Base-by-base conservation (phyloP, 805 yeast genomes). In the Nakazawaea ernobii region DNA sequence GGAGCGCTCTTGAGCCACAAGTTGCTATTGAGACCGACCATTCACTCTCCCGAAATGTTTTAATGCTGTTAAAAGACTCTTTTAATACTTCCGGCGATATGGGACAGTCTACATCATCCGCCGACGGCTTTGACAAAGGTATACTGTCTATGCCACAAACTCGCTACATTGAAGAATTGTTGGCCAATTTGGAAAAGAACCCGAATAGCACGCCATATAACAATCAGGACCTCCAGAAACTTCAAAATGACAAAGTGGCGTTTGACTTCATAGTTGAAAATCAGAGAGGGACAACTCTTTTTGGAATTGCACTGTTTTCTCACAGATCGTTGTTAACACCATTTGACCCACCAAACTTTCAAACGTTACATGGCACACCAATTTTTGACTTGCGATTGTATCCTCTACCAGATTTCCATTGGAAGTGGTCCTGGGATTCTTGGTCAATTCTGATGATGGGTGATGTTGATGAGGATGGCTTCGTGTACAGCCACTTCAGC, bases 381-480 rank as follows among this genome's bases (percentile, higher is more conserved):
- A 55, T 77, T 49, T 42, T 52, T 43, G 49, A 55, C 33, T 39
- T 65, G 37, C 48, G 57, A 48, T 46, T 65, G 52, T 57, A 61
- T 48, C 79, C 81, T 0, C 61, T 77, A 20, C 82, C 84, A 1
- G 80, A 71, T 35, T 58, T 67, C 30, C 55, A 64, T 43, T 78
- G 83, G 84, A 49, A 54, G 43, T 78, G 84, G 84, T 55, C 65
- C 20, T 78, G 84, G 84, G 65, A 64, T n/a, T 57, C 56, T 37
- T 77, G 82, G 83, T 73, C 75, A 49, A 69, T 75, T 3, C 55
- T 76, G 49, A 77, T 77, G 82, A 61, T 70, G 38, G 66, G 68
- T 42, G 82, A 78, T 52, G 80, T 76, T 29, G 84, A 78, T 54
- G 82, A 77, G 50, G 74, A 73, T 50, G 84, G 84, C 3, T 78